A percentile compares a stretch with the other conserved stretches of the same genome.
phyloP scores from a whole-genome alignment of 2,329 filamentous ascomycete genomes.

The Chaetomiaceae sp. region DNA sequence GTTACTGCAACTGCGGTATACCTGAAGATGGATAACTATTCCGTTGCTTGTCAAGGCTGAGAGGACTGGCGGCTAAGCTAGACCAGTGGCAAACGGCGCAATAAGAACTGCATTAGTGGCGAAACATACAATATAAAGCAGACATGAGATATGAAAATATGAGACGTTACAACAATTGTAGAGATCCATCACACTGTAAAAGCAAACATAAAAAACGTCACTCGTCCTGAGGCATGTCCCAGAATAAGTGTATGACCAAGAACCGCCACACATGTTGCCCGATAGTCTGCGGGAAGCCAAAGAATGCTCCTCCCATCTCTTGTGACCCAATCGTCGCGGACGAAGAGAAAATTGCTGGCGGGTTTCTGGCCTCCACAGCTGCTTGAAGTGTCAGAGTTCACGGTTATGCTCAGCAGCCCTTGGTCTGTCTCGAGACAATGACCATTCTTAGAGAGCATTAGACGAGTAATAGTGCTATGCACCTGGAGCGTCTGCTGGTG shows the following conservation, averaged over 20 bases:
- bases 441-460: background rate
- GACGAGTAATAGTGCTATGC: background rate
- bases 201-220: slow-evolving; percentile 5
- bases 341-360: background rate
- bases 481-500: slow-evolving; percentile 13
- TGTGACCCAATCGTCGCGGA: background rate
- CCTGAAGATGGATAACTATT: slow-evolving; percentile 10
- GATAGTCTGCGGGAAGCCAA: background rate
- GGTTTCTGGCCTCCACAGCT: background rate
- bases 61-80: background rate
- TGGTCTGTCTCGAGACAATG: background rate
- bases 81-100: slow-evolving; percentile 2
- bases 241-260: slow-evolving; percentile 1
- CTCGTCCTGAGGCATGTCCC: slow-evolving; percentile 3
- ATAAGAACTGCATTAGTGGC: slow-evolving; percentile 2
- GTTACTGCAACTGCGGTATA: slow-evolving; percentile 10
- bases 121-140: slow-evolving; percentile 9
- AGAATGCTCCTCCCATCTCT: background rate
- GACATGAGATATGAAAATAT: slow-evolving; percentile 4
- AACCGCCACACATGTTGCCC: slow-evolving; percentile 4
- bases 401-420: background rate
- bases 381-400: background rate
- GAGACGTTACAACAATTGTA: slow-evolving; percentile 1
- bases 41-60: background rate
- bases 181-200: slow-evolving; percentile 6